These are phyloP conservation scores for Pseudopithomyces maydicus DNA, from an alignment of 2,329 filamentous ascomycete genomes.

Conservation along the genomic window DNA sequence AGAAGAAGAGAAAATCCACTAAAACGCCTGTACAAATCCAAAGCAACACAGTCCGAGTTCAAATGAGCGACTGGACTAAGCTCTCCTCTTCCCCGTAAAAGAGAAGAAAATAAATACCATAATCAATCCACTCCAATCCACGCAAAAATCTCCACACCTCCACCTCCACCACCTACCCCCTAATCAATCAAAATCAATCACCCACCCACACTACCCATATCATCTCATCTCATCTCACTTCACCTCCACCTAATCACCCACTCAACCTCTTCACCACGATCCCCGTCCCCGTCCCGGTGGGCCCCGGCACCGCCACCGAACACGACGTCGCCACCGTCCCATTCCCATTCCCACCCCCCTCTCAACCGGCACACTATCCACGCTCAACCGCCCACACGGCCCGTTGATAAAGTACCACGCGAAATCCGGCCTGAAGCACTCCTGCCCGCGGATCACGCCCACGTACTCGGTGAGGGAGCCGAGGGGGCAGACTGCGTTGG, in stretches of 20 bases:
- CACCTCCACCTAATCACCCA: background rate
- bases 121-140: too few species aligned
- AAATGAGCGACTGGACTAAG: too few species aligned
- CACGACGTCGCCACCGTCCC: background rate
- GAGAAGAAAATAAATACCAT: too few species aligned
- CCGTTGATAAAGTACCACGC: conserved; percentile 28
- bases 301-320: background rate
- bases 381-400: conserved; percentile 26
- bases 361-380: conserved; percentile 14
- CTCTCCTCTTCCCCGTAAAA: too few species aligned
- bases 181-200: too few species aligned
- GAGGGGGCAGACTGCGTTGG: conserved; percentile 7
- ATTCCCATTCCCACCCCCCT: background rate
- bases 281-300: background rate
- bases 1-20: too few species aligned
- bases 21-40: too few species aligned
- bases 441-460: conserved; percentile 24
- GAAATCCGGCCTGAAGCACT: conserved; percentile 16
- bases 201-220: too few species aligned
- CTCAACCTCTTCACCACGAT: background rate
- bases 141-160: too few species aligned
- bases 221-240: too few species aligned
- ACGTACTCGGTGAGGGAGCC: conserved; percentile 24
- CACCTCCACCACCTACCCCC: background rate
- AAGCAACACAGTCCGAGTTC: too few species aligned